phyloP scores from a whole-genome alignment of 2,329 filamentous ascomycete species.

The Xylariales sp. region DNA sequence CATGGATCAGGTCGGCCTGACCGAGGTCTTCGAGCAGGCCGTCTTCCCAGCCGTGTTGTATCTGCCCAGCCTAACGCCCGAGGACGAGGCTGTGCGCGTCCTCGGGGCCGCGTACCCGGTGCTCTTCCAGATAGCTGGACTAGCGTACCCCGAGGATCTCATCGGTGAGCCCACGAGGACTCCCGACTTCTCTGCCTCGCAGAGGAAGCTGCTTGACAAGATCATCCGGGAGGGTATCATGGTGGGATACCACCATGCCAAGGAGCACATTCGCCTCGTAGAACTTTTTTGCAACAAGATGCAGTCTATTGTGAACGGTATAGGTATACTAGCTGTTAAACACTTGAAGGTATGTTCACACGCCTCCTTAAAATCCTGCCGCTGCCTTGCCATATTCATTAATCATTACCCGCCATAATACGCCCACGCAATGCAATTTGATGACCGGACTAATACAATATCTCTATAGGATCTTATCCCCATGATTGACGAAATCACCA shows the following conservation, averaged over 20 bases:
- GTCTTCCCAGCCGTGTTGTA: conserved; percentile 69
- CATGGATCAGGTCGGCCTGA: conserved; percentile 60
- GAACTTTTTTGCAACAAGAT: conserved; percentile 50
- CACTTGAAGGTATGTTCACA: conserved; percentile 55
- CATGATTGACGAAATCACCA: conserved; percentile 59
- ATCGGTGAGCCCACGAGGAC: conserved; percentile 11
- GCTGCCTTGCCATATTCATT: too few relatives aligned
- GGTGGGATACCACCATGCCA: conserved; percentile 51
- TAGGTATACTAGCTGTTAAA: conserved; percentile 61
- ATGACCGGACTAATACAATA: too few relatives aligned
- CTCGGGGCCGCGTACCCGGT: conserved; percentile 63
- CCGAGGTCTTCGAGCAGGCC: conserved; percentile 63
- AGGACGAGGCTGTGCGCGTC: conserved; percentile 62
- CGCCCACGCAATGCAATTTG: too few relatives aligned
- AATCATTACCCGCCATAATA: too few relatives aligned
- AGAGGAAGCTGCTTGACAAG: conserved; percentile 44
- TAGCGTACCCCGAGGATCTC: conserved; percentile 9
- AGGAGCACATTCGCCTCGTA: conserved; percentile 53
- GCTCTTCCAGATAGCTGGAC: conserved; percentile 54
- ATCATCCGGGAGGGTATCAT: conserved; percentile 54
- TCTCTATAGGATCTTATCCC: conserved; percentile 58
- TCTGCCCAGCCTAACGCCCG: conserved; percentile 72
- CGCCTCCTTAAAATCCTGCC: not conserved
- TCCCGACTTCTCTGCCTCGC: conserved; percentile 14
- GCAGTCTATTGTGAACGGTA: conserved; percentile 41